A percentile compares a stretch with the other conserved stretches of the same genome.
phyloP scores from a whole-genome alignment of 208 protist species.

The Porcisia hertigi region DNA sequence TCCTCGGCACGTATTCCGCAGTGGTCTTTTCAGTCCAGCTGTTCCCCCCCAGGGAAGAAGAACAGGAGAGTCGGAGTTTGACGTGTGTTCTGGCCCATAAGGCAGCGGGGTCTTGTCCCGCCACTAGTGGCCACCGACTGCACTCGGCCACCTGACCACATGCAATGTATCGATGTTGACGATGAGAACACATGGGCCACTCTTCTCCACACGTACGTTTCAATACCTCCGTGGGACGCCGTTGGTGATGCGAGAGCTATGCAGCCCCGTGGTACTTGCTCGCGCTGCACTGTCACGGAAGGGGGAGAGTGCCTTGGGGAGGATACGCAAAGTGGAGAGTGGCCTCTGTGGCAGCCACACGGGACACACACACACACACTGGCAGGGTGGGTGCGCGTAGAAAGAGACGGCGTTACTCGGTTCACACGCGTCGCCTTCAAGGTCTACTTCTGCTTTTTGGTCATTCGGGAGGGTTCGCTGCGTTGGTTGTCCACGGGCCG shows the following conservation, averaged over 20 bases:
- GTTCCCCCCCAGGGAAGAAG: neutral
- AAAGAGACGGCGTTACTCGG: neutral
- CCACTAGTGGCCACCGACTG: neutral
- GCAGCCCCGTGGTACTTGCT: neutral
- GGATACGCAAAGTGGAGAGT: neutral
- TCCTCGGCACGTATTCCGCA: slow-evolving; percentile 9
- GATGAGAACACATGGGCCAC: neutral
- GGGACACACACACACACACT: neutral
- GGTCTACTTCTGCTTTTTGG: neutral
- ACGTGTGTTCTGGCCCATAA: too few species aligned
- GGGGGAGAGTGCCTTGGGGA: neutral
- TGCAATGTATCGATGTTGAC: neutral
- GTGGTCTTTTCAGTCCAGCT: slow-evolving; percentile 4
- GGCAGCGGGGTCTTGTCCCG: neutral
- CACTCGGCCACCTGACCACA: slow-evolving; percentile 4
- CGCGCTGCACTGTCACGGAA: neutral
- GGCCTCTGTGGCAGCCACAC: neutral
- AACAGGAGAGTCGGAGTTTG: neutral
- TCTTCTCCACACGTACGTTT: neutral
- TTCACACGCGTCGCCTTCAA: neutral
- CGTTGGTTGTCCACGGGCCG: neutral
- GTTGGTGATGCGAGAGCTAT: neutral
- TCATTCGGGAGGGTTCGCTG: neutral
- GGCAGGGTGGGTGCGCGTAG: neutral
- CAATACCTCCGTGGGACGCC: neutral